phyloP scores from a whole-genome alignment of 306 rosid genomes.

The Senna tora region DNA sequence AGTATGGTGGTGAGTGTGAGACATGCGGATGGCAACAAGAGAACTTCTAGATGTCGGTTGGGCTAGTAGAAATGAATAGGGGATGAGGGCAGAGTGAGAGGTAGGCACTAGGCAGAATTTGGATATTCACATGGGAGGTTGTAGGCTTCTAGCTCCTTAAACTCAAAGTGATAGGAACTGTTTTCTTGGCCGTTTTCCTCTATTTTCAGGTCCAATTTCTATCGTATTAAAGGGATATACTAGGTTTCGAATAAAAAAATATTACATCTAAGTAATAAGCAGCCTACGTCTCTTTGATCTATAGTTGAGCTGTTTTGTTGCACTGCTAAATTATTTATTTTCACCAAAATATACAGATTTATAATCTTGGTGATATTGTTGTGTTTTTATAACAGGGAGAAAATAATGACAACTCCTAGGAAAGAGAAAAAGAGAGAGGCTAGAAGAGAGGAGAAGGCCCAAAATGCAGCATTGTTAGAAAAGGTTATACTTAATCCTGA shows the following conservation, averaged over 20 bases:
- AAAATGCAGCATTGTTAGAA: conserved; percentile 68
- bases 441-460: conserved; percentile 90
- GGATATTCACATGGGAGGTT: background rate
- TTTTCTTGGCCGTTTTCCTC: background rate
- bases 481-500: conserved; percentile 56
- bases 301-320: conserved; percentile 6
- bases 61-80: background rate
- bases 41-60: background rate
- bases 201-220: background rate
- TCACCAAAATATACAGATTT: conserved; percentile 13
- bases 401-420: conserved; percentile 81
- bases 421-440: conserved; percentile 82
- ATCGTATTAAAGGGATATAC: background rate
- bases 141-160: too few relatives aligned
- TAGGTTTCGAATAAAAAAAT: background rate
- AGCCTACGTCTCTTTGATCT: conserved; percentile 29
- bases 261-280: background rate
- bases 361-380: conserved; percentile 18
- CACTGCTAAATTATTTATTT: background rate
- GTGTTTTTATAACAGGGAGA: conserved; percentile 63
- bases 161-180: background rate
- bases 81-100: background rate
- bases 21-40: background rate
- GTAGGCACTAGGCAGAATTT: background rate
- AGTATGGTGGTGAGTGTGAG: background rate